Base-by-base conservation (phyloP, 805 yeast genomes). In the Huiozyma sinensis region DNA sequence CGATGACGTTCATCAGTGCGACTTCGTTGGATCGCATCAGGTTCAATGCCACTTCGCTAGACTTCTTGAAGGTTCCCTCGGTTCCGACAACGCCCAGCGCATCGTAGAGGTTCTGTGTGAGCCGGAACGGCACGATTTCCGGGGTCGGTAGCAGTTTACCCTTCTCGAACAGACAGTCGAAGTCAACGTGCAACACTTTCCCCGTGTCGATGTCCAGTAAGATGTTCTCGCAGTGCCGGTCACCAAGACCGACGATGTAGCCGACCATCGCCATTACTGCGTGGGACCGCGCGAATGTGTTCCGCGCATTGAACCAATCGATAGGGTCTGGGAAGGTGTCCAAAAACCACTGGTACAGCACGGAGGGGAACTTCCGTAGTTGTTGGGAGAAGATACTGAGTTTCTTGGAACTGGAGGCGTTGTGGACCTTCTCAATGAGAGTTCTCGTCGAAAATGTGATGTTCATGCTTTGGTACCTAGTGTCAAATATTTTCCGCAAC, bases 211-310 rank as follows among this genome's bases (percentile, higher is more conserved):
- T 81, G 53, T 80, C 74, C 34, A 90, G 67, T 44, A 92, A 64
- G 17, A 92, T 77, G 56, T 92, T 92, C 57, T 92, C 99, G 52
- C 95, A 83, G 59, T 92, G 99, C 35, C 99, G 72, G 63, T 92
- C 99, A 27, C 99, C 99, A 41, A 92, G 71, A 7, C 98, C 98
- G 28, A 92, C 70, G 39, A 92, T 77, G 58, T 85, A 86, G 0
- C 99, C 98, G 5, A 90, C 95, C 70, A 92, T 87, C 0, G 97
- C 88, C 98, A 94, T 92, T 0, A 90, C 97, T 0, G 97, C 96
- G 28, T 83, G 70, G 0, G 95, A 79, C 44, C 95, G 70, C 0
- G 85, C 79, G 58, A 75, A 94, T 33, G 71, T 69, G 40, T 79
- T 81, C 44, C 97, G 66, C 1, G 90, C 84, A 37, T 72, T 71